Conservation (phyloP, 2,329 filamentous ascomycete genomes). For the Metarhizium anisopliae region DNA sequence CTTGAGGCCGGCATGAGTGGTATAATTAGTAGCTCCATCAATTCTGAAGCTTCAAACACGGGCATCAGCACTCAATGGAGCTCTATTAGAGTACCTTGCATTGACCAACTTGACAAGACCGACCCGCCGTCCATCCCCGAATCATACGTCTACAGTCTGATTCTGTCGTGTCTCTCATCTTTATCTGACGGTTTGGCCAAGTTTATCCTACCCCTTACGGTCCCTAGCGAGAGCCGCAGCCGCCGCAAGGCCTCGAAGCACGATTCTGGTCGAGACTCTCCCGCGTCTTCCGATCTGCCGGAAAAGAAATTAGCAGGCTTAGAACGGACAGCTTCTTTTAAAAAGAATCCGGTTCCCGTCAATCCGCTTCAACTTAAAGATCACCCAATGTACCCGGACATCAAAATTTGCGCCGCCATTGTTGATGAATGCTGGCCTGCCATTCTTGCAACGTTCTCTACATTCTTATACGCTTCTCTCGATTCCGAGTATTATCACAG, state of each 20-base stretch:
- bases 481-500: constrained; percentile 92
- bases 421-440: constrained; percentile 95
- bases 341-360: constrained; percentile 67
- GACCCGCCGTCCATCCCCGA: constrained; percentile 78
- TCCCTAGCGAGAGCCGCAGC: constrained; percentile 58
- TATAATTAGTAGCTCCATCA: constrained; percentile 68
- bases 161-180: constrained; percentile 79
- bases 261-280: constrained; percentile 35
- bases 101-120: constrained; percentile 89
- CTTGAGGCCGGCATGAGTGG: constrained; percentile 83
- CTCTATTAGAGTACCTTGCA: constrained; percentile 72
- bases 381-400: constrained; percentile 60
- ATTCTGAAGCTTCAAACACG: constrained; percentile 55
- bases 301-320: constrained; percentile 25
- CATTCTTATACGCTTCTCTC: constrained; percentile 83
- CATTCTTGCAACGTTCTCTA: constrained; percentile 87
- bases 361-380: constrained; percentile 74
- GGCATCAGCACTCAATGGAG: constrained; percentile 93
- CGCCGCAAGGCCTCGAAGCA: constrained; percentile 39
- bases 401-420: constrained; percentile 70
- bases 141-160: constrained; percentile 86
- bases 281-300: constrained; percentile 25
- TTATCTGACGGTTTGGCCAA: constrained; percentile 89
- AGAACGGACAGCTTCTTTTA: constrained; percentile 58
- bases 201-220: constrained; percentile 84